These are phyloP conservation scores for Aphanomyces euteiches DNA, from an alignment of 352 stramenopile genomes.

Conservation along the genomic window DNA sequence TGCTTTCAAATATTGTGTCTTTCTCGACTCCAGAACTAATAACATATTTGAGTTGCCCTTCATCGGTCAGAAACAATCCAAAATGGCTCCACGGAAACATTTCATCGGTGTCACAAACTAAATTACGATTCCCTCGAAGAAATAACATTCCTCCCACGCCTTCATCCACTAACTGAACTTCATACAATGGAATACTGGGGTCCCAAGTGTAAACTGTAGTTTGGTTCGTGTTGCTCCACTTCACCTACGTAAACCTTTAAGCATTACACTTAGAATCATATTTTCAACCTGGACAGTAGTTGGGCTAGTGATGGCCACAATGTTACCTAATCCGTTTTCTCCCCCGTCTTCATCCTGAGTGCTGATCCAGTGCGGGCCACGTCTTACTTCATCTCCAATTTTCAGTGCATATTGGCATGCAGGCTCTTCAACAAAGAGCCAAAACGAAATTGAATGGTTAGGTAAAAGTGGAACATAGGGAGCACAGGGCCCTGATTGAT, in stretches of 20 bases:
- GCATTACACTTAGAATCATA: neutral
- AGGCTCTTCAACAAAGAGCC: conserved; percentile 53
- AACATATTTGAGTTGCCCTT: conserved; percentile 60
- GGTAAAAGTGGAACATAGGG: conserved; percentile 1
- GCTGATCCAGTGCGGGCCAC: conserved; percentile 49
- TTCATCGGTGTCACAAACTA: conserved; percentile 46
- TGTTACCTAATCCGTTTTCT: conserved; percentile 38
- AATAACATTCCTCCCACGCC: conserved; percentile 61
- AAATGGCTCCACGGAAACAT: conserved; percentile 68
- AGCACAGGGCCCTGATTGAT: neutral
- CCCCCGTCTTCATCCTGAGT: conserved; percentile 31
- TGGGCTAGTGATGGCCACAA: conserved; percentile 43
- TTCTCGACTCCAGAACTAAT: conserved; percentile 55
- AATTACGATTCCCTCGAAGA: conserved; percentile 62
- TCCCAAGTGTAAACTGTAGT: conserved; percentile 50
- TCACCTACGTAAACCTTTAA: conserved; percentile 6
- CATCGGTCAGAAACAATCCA: conserved; percentile 60
- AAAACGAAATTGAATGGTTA: conserved; percentile 78
- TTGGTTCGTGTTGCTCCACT: conserved; percentile 39
- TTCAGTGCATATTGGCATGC: conserved; percentile 55
- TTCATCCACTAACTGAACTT: conserved; percentile 58
- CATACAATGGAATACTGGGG: conserved; percentile 46
- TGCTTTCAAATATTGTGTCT: conserved; percentile 60
- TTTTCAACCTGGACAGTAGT: conserved; percentile 46
- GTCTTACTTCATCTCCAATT: conserved; percentile 60